Conservation (phyloP, 1,284 basidiomycete species). For the Laetiporus sulphureus region DNA sequence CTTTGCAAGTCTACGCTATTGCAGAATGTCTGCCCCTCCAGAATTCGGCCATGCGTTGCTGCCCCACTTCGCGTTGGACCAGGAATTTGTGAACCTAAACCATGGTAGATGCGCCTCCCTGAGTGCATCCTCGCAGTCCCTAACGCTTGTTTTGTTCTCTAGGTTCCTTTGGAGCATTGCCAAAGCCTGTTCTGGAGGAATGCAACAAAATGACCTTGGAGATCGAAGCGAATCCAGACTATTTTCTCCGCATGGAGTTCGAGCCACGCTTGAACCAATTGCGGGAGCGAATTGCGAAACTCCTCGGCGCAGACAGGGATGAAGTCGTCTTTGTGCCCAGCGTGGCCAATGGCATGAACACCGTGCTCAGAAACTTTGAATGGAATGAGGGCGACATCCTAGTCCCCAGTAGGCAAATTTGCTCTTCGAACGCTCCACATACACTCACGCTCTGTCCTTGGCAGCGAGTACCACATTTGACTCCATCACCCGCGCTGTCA, state of each 20-base stretch:
- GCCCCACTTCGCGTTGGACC: slow-evolving; percentile 47
- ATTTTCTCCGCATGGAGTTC: slow-evolving; percentile 43
- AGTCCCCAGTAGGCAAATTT: slow-evolving; percentile 35
- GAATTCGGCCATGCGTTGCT: slow-evolving; percentile 49
- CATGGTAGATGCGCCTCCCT: slow-evolving; percentile 29
- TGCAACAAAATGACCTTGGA: slow-evolving; percentile 36
- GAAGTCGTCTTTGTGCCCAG: slow-evolving; percentile 68
- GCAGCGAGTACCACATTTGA: slow-evolving; percentile 1
- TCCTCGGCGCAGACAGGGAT: slow-evolving; percentile 52
- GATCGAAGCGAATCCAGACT: slow-evolving; percentile 55
- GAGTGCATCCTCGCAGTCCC: background rate
- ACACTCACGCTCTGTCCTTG: background rate
- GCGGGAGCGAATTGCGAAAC: slow-evolving; percentile 38
- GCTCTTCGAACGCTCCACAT: background rate
- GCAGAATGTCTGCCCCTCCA: slow-evolving; percentile 1
- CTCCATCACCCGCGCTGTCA: background rate
- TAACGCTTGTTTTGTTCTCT: background rate
- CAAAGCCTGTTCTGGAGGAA: slow-evolving; percentile 46
- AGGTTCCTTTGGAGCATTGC: slow-evolving; percentile 64
- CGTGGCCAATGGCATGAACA: slow-evolving; percentile 62
- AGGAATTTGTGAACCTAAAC: slow-evolving; percentile 55
- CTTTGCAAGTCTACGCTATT: too few species aligned
- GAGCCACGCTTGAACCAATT: slow-evolving; percentile 3
- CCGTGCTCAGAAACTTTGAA: slow-evolving; percentile 55
- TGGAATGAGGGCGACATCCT: slow-evolving; percentile 43